Evolutionary conservation across 495 filamentous ascomycete species (phyloP), one percentile per base, ranked within the genome.

Genomic region (Staphylotrichum tortipilum): DNA sequence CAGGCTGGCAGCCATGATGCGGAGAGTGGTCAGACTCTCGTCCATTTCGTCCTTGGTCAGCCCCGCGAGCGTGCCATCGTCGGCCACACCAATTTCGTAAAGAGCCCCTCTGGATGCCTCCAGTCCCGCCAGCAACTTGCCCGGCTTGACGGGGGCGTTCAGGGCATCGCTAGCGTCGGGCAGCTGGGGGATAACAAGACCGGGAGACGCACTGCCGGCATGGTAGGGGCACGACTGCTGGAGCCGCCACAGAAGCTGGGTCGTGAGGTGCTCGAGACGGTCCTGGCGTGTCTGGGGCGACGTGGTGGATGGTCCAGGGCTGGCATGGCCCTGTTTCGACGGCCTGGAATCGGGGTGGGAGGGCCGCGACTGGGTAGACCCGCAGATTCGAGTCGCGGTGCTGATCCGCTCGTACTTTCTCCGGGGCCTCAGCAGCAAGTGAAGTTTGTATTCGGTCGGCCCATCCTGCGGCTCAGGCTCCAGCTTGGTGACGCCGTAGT

Each of bases 71-170:
- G 83, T 87, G 12, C 92, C 92, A 69, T 96, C 90, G 63, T 98
- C 92, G 5, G 89, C 83, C 18, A 98, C 89, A 0, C 92, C 92
- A 60, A 98, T 94, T 67, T 98, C 94, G 51, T 98, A 98, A 44
- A 97, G 63, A 0, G 94, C 94, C 15, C 92, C 92, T 50, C 85
- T 83, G 31, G 88, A 95, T 52, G 94, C 89, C 62, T 97, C 90
- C 3, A 98, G 74, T 1, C 92, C 88, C 4, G 89, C 84, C 10
- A 88, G 69, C 34, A 88, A 68, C 44, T 78, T 82, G 37, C 71
- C 78, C 4, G 81, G 80, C 49, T 80, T 81, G 21, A 74, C 60
- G 15, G 80, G 76, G 1, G 72, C 65, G 11, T 75, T 67, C 23
- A 83, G 62, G 41, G 78, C 66, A 11, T 61, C 50, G 5, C 72